phyloP scores from a whole-genome alignment of 2,329 filamentous ascomycete species.

The Fonsecaea monophora region DNA sequence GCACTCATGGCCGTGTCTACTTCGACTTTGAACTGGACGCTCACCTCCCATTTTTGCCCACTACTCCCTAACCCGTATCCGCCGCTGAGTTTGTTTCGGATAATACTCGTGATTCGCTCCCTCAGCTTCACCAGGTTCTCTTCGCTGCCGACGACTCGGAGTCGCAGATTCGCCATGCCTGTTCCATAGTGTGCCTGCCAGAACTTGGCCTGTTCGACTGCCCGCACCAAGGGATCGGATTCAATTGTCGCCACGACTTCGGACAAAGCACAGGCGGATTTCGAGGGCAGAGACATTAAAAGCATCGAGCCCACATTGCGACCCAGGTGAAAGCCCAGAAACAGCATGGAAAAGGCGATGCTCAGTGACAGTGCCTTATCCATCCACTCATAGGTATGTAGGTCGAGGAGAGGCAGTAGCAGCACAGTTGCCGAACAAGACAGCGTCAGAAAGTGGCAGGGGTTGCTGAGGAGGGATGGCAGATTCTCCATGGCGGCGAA shows the following conservation, averaged over 20 bases:
- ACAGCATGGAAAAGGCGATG: constrained; percentile 87
- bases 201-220: constrained; percentile 89
- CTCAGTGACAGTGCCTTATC: constrained; percentile 81
- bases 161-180: constrained; percentile 91
- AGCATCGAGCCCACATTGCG: constrained; percentile 90
- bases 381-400: constrained; percentile 81
- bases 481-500: constrained; percentile 82
- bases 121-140: constrained; percentile 77
- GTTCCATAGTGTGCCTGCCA: constrained; percentile 99
- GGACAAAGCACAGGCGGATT: constrained; percentile 62
- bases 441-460: constrained; percentile 91
- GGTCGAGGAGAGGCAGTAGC: constrained; percentile 78
- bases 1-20: constrained; percentile 33
- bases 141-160: constrained; percentile 70
- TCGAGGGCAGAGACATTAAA: constrained; percentile 81
- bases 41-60: constrained; percentile 90
- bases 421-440: constrained; percentile 83
- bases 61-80: constrained; percentile 77
- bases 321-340: constrained; percentile 81
- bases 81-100: constrained; percentile 85
- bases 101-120: constrained; percentile 75
- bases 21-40: constrained; percentile 74
- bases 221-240: constrained; percentile 74
- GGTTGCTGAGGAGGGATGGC: constrained; percentile 88
- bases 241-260: constrained; percentile 86